Base-by-base conservation (phyloP, 768 basidiomycete genomes). In the Amanita phalloides region DNA sequence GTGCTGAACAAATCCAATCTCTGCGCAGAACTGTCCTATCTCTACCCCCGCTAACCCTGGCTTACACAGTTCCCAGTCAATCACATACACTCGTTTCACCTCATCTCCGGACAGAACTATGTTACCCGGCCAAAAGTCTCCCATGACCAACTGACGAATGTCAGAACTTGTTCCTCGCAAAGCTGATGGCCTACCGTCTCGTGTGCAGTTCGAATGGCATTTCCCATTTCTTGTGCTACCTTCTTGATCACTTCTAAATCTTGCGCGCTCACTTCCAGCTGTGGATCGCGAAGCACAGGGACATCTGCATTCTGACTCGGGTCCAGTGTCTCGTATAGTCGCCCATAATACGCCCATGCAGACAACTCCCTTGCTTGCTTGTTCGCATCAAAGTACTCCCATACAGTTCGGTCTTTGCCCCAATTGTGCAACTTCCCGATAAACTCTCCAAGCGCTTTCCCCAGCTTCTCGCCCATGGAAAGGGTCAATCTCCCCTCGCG, bases 101-200 rank as follows among this genome's bases (percentile, higher is more conserved):
- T 56, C 52, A 1, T 64, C 59, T 5, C 58, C 59, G 63, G 9
- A 71, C 59, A 84, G 57, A 54, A 84, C 66, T 43, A 86, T 56
- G 58, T 86, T 86, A 0, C 83, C 84, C 1, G 84, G 76, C 83
- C 84, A 86, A 57, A 86, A 81, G 61, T 86, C 85, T 0, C 85
- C 84, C 77, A 79, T 79, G n/a, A 73, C 71, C 45, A 75, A 67
- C 74, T 71, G 43, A 38, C 4, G 35, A 50, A 3, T 45, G 41
- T 46, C 37, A 46, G 7, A 39, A 20, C 30, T 20, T 20, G 21
- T 35, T 35, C 30, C 28, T 25, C 30, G 25, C 1, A 4, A 44
- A 37, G 2, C 14, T 36, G 14, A 32, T 41, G 2, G 59, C 65
- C 56, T 44, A 71, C 68, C 45, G 62, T 53, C 8, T 65, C 64